Evolutionary conservation across 1,139 yeast species (phyloP).

Genomic region (Pichia kudriavzevii): DNA sequence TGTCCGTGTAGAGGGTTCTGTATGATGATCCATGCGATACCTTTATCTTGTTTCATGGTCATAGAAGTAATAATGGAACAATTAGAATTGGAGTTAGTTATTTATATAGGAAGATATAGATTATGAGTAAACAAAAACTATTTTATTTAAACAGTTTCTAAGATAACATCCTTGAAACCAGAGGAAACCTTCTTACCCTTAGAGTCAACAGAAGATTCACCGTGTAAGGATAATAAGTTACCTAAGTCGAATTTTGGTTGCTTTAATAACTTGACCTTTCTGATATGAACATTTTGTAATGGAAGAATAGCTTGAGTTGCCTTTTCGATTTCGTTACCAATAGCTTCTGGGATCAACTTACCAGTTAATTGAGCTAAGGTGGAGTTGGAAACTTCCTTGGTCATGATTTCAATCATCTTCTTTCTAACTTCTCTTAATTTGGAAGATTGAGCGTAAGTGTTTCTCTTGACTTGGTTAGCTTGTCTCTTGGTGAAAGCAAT

Average conservation of each 20-base stretch:
- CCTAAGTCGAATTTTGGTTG: constrained; percentile 91
- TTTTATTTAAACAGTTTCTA: constrained; percentile 59
- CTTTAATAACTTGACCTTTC: constrained; percentile 86
- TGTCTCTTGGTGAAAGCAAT: constrained; percentile 91
- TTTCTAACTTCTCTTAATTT: constrained; percentile 78
- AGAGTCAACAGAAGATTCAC: constrained; percentile 74
- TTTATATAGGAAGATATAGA: constrained; percentile 15
- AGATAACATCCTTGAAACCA: constrained; percentile 87
- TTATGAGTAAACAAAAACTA: constrained; percentile 3
- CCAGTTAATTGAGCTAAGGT: constrained; percentile 82
- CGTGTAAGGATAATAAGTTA: constrained; percentile 82
- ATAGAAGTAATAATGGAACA: constrained; percentile 8
- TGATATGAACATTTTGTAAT: constrained; percentile 84
- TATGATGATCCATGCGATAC: background rate
- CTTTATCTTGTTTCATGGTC: background rate
- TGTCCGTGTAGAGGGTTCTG: background rate
- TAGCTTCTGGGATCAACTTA: constrained; percentile 85
- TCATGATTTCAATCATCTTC: constrained; percentile 81
- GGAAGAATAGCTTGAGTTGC: constrained; percentile 80
- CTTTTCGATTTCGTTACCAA: constrained; percentile 86
- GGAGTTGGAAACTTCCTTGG: constrained; percentile 77
- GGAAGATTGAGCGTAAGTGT: constrained; percentile 85
- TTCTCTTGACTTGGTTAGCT: constrained; percentile 84
- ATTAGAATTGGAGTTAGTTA: constrained; percentile 10
- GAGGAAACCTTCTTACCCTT: constrained; percentile 84